These are phyloP conservation scores for Castanea sativa DNA, from an alignment of 306 rosid species.

Conservation along the genomic window DNA sequence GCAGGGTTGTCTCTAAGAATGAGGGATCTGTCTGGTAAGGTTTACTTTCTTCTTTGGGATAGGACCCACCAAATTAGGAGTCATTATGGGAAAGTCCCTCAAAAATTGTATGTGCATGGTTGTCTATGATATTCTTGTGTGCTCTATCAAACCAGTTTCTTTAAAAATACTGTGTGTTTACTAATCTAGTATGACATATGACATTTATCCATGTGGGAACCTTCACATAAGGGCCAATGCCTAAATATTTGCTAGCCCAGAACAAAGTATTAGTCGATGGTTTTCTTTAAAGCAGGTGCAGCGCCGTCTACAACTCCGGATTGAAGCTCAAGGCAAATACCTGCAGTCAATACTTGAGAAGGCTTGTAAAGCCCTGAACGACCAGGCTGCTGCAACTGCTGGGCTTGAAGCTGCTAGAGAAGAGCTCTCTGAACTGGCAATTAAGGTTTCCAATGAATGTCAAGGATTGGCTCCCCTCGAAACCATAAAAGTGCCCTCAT, in stretches of 20 bases:
- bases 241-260: neutral
- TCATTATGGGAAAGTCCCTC: neutral
- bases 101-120: neutral
- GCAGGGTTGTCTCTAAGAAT: neutral
- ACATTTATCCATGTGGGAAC: neutral
- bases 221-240: neutral
- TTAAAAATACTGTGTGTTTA: neutral
- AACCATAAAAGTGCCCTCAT: constrained; percentile 26
- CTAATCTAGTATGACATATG: neutral
- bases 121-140: too few relatives aligned
- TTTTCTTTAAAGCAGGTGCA: constrained; percentile 40
- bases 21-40: neutral
- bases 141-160: neutral
- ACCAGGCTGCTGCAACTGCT: constrained; percentile 37
- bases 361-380: constrained; percentile 46
- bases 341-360: constrained; percentile 61
- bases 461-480: constrained; percentile 36
- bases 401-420: constrained; percentile 52
- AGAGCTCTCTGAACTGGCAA: constrained; percentile 55
- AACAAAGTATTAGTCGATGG: neutral
- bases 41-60: neutral
- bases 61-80: neutral
- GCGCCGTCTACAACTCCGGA: constrained; percentile 57
- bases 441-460: constrained; percentile 38
- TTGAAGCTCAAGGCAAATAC: constrained; percentile 62